These are phyloP conservation scores for Penicillium soppii DNA, from an alignment of 495 filamentous ascomycete genomes.

Conservation along the genomic window DNA sequence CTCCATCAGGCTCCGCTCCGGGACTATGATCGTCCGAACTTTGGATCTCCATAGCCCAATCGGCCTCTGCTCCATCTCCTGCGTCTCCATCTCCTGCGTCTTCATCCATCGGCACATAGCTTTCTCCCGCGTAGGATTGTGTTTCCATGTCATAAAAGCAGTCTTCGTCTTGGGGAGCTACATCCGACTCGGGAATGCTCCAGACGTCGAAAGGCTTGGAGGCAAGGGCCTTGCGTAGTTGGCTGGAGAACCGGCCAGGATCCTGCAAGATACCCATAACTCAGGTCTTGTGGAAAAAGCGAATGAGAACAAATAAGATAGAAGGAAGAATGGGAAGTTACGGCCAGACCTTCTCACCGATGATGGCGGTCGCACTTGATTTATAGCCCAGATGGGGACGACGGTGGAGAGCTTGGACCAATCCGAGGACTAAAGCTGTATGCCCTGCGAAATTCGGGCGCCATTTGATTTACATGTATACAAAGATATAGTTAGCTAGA, in stretches of 20 bases:
- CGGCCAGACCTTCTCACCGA: background rate
- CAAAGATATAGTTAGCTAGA: background rate
- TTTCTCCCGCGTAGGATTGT: background rate
- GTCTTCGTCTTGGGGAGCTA: background rate
- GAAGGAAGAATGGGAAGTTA: background rate
- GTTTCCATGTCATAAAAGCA: background rate
- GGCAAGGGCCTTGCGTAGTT: slow-evolving; percentile 1
- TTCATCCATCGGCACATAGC: slow-evolving; percentile 1
- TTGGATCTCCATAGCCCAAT: slow-evolving; percentile 1
- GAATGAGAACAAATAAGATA: background rate
- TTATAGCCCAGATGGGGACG: background rate
- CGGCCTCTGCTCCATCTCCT: background rate
- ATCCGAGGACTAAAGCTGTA: background rate
- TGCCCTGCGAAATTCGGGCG: background rate
- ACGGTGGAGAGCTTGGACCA: background rate
- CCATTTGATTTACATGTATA: background rate
- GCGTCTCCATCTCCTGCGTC: background rate
- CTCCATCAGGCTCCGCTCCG: background rate
- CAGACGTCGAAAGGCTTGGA: slow-evolving; percentile 3
- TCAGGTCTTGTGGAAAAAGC: background rate
- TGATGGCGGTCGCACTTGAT: background rate
- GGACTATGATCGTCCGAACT: background rate
- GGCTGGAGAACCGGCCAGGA: background rate
- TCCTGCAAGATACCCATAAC: background rate
- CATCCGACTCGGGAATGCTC: background rate